These are phyloP conservation scores for Pleurotus tuoliensis DNA, from an alignment of 768 basidiomycete species.

Conservation along the genomic window DNA sequence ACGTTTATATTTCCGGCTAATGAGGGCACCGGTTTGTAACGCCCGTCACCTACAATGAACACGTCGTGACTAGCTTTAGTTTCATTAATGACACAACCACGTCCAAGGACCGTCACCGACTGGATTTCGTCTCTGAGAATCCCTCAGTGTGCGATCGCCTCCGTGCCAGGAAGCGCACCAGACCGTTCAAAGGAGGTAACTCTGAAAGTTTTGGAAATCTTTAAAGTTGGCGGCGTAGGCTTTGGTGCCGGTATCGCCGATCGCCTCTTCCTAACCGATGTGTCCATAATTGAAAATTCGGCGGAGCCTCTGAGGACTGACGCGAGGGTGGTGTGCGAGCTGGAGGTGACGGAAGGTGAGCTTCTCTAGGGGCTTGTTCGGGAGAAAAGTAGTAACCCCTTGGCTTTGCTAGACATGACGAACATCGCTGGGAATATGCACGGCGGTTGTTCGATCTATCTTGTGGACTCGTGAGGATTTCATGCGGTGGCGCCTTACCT, in stretches of 20 bases:
- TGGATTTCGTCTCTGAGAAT: background rate
- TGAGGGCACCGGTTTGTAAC: background rate
- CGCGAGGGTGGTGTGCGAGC: conserved; percentile 2
- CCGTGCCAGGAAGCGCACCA: background rate
- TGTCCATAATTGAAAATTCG: conserved; percentile 9
- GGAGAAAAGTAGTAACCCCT: background rate
- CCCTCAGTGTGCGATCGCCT: background rate
- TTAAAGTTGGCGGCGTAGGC: background rate
- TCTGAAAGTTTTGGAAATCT: background rate
- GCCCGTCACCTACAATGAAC: background rate
- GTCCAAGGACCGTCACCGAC: background rate
- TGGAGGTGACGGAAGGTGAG: conserved; percentile 6
- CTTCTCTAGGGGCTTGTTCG: background rate
- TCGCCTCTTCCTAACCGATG: conserved; percentile 8
- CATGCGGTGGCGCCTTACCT: background rate
- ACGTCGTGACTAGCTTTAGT: too few species aligned
- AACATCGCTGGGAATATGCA: conserved; percentile 47
- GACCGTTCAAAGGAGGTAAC: background rate
- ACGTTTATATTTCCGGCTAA: background rate
- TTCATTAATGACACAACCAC: background rate
- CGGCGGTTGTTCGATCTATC: conserved; percentile 52
- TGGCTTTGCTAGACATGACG: conserved; percentile 44
- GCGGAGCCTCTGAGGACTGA: background rate
- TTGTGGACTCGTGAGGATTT: conserved; percentile 47
- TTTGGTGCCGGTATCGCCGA: background rate